Conservation (phyloP, 108 stramenopile genomes). For the Skeletonema grethae region DNA sequence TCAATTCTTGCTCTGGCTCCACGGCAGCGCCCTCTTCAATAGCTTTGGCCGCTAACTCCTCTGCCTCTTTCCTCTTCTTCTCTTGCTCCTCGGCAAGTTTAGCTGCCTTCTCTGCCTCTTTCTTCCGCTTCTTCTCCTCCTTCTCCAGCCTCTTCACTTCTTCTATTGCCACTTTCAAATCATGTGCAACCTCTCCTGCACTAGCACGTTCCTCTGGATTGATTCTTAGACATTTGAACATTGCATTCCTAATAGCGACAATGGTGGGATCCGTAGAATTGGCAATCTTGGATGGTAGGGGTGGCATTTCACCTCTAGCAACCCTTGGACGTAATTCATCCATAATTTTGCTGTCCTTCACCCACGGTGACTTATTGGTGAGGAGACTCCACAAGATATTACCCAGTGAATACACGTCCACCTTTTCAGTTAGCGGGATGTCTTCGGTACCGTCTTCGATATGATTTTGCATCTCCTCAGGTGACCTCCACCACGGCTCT, state of each 20-base stretch:
- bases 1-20: not conserved
- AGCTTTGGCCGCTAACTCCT: not conserved
- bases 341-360: constrained; percentile 1
- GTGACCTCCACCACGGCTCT: constrained; percentile 13
- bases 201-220: constrained; percentile 15
- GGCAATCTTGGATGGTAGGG: constrained; percentile 5
- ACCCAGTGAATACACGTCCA: constrained; percentile 10
- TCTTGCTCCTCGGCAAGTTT: not conserved
- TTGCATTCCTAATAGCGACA: constrained; percentile 10
- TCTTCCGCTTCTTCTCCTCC: not conserved
- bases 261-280: constrained; percentile 8
- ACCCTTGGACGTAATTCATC: constrained; percentile 8
- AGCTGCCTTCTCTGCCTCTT: not conserved
- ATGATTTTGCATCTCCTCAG: constrained; percentile 17
- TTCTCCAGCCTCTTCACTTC: not conserved
- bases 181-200: constrained; percentile 6
- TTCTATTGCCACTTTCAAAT: not conserved
- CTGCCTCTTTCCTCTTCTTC: not conserved
- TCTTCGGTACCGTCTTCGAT: not conserved
- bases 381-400: constrained; percentile 11
- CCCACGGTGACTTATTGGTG: constrained; percentile 4
- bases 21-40: not conserved
- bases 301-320: constrained; percentile 4
- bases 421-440: constrained; percentile 5
- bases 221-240: constrained; percentile 7